Evolutionary conservation across 805 yeast species (phyloP).

Genomic region (Candida koratica): DNA sequence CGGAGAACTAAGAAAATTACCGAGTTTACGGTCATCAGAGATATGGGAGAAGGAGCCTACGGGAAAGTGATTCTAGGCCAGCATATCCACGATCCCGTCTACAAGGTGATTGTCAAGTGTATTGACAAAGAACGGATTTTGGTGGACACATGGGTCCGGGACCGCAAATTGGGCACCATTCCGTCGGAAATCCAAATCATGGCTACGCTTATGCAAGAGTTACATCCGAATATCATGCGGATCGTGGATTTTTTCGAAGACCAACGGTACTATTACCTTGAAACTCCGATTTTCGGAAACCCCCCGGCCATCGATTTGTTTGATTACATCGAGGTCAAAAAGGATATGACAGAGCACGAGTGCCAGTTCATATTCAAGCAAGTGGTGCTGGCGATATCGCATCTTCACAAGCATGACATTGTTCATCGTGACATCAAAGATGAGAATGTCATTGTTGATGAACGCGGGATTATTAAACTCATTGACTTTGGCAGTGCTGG

Average conservation of each 20-base stretch:
- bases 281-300: conserved; percentile 84
- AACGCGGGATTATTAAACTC: conserved; percentile 71
- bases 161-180: conserved; percentile 83
- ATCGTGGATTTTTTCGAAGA: conserved; percentile 93
- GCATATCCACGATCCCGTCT: conserved; percentile 57
- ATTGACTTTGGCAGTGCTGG: conserved; percentile 98
- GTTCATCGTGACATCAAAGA: conserved; percentile 95
- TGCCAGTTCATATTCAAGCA: conserved; percentile 77
- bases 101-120: conserved; percentile 77
- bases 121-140: conserved; percentile 88
- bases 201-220: conserved; percentile 70
- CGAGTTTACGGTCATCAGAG: conserved; percentile 68
- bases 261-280: conserved; percentile 81
- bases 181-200: conserved; percentile 95
- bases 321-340: conserved; percentile 83
- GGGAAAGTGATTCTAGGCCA: conserved; percentile 85
- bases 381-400: conserved; percentile 71
- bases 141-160: conserved; percentile 97
- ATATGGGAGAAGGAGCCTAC: conserved; percentile 95
- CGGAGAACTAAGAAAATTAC: conserved; percentile 67
- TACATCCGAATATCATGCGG: conserved; percentile 84
- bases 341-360: conserved; percentile 75
- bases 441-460: conserved; percentile 87
- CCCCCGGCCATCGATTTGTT: conserved; percentile 92
- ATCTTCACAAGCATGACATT: conserved; percentile 79